Percentiles rank a stretch among this genome's conserved stretches.
Conservation (phyloP, 2,329 filamentous ascomycete species). For the Aureobasidium uvarum region DNA sequence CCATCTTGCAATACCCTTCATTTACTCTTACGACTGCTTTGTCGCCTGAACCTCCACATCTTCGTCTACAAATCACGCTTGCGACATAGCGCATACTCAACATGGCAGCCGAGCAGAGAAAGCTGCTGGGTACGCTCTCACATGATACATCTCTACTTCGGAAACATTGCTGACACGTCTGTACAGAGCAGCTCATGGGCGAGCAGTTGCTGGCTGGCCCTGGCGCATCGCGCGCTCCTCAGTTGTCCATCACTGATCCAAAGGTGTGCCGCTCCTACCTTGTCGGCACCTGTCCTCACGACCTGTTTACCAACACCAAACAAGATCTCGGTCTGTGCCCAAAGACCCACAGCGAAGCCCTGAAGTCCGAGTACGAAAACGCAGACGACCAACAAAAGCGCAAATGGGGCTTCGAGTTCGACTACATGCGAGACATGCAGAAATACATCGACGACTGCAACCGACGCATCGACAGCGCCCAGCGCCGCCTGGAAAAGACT, state of each 20-base stretch:
- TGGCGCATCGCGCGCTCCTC: constrained; percentile 69
- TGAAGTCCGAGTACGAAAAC: constrained; percentile 84
- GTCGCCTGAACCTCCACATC: background rate
- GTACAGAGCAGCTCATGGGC: constrained; percentile 76
- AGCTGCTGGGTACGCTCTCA: constrained; percentile 69
- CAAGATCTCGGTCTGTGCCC: constrained; percentile 90
- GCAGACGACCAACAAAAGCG: constrained; percentile 69
- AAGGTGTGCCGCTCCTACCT: constrained; percentile 96
- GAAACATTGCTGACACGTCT: background rate
- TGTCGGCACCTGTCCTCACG: constrained; percentile 91
- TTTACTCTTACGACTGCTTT: background rate
- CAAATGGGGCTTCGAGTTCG: constrained; percentile 87
- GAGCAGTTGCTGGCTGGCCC: constrained; percentile 72
- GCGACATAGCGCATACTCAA: constrained; percentile 27
- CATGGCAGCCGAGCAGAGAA: constrained; percentile 97
- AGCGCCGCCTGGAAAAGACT: constrained; percentile 91
- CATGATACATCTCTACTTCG: background rate
- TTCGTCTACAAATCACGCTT: background rate
- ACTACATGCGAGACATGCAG: constrained; percentile 93
- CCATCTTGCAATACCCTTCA: background rate
- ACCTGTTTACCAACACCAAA: constrained; percentile 99
- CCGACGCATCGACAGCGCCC: constrained; percentile 83
- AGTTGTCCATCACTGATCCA: constrained; percentile 83
- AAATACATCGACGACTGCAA: constrained; percentile 98
- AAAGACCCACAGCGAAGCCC: constrained; percentile 80